Evolutionary conservation across 768 basidiomycete species (phyloP).

Genomic region (Hydnum rufescens): DNA sequence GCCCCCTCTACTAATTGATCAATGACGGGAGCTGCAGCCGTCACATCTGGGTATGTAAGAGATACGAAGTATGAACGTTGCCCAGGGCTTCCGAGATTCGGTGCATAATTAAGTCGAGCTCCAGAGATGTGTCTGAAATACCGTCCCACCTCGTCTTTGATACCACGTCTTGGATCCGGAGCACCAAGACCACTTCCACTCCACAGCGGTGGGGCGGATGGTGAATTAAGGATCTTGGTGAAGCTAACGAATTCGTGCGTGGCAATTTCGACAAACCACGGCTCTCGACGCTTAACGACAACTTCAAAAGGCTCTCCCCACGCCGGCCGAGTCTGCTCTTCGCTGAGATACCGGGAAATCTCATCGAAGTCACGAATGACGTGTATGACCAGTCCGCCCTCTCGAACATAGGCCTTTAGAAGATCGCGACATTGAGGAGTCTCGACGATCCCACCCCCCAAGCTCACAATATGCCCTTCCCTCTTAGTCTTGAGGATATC

Average conservation of each 20-base stretch:
- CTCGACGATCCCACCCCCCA: constrained; percentile 92
- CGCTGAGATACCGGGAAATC: constrained; percentile 59
- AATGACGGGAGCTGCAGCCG: constrained; percentile 42
- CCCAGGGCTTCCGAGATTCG: constrained; percentile 27
- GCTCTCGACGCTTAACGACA: constrained; percentile 63
- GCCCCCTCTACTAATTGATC: constrained; percentile 62
- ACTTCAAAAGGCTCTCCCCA: constrained; percentile 75
- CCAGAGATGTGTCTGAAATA: constrained; percentile 86
- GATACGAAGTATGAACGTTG: constrained; percentile 80
- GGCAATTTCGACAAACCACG: constrained; percentile 71
- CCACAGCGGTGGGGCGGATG: neutral
- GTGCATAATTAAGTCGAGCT: constrained; percentile 38
- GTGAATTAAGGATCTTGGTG: constrained; percentile 17
- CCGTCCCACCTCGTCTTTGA: constrained; percentile 36
- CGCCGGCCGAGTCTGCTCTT: constrained; percentile 61
- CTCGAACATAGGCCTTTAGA: constrained; percentile 41
- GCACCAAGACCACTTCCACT: neutral
- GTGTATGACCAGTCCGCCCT: constrained; percentile 60
- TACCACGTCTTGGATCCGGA: neutral
- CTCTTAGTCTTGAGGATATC: constrained; percentile 40
- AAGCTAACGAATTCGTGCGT: constrained; percentile 72
- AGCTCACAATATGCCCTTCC: constrained; percentile 56
- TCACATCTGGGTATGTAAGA: constrained; percentile 79
- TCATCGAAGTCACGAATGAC: constrained; percentile 64
- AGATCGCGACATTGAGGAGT: constrained; percentile 51